Evolutionary conservation across 1,284 basidiomycete species (phyloP).

Genomic region (Microbotryomycetes sp.): DNA sequence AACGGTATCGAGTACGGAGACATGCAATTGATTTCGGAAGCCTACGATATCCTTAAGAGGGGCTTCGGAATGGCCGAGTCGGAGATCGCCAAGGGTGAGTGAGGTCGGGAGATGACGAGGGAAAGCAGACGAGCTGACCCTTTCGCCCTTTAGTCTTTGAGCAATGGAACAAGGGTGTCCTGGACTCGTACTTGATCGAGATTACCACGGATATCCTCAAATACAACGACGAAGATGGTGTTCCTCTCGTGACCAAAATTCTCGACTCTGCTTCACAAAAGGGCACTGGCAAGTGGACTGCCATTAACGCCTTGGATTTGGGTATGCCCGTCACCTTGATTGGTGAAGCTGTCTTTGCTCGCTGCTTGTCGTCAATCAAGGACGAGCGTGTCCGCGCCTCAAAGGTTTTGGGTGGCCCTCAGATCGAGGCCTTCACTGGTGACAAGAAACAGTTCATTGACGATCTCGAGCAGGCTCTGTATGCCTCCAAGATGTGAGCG

Average conservation of each 20-base stretch:
- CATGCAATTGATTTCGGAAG: constrained; percentile 99
- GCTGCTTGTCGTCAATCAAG: constrained; percentile 93
- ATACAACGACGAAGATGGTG: constrained; percentile 93
- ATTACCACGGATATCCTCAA: constrained; percentile 93
- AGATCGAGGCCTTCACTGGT: constrained; percentile 87
- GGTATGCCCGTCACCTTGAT: constrained; percentile 89
- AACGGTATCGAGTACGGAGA: constrained; percentile 96
- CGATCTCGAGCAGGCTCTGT: constrained; percentile 97
- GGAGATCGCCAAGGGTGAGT: constrained; percentile 65
- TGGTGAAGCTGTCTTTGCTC: constrained; percentile 98
- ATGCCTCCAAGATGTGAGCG: constrained; percentile 83
- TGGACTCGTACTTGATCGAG: constrained; percentile 98
- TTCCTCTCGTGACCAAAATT: constrained; percentile 85
- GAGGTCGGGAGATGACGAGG: not conserved
- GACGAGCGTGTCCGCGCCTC: constrained; percentile 91
- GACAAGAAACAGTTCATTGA: constrained; percentile 99
- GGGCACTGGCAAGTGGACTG: constrained; percentile 99
- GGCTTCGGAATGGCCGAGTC: constrained; percentile 76
- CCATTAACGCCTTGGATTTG: constrained; percentile 93
- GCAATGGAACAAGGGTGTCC: constrained; percentile 94
- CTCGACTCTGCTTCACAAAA: constrained; percentile 96
- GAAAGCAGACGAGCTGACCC: constrained; percentile 35
- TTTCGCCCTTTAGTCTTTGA: constrained; percentile 42
- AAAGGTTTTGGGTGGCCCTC: constrained; percentile 82
- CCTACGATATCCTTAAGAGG: constrained; percentile 95